These are phyloP conservation scores for Xylaria sp. DNA, from an alignment of 2,329 filamentous ascomycete genomes.

Conservation along the genomic window DNA sequence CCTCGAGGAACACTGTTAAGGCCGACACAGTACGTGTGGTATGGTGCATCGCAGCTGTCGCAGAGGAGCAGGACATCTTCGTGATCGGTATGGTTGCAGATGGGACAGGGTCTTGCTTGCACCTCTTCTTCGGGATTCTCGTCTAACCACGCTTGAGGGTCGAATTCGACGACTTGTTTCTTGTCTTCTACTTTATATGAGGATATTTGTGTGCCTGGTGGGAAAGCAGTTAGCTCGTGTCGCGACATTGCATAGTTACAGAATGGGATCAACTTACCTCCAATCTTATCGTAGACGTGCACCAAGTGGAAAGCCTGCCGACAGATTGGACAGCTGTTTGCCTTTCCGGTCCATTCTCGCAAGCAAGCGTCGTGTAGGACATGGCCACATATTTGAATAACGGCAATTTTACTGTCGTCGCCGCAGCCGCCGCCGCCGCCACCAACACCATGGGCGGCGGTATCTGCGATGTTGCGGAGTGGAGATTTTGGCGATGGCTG, in stretches of 20 bases:
- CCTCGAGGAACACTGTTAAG: slow-evolving; percentile 75
- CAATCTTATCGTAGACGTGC: slow-evolving; percentile 76
- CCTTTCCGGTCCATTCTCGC: slow-evolving; percentile 91
- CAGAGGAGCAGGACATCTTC: slow-evolving; percentile 87
- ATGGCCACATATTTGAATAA: slow-evolving; percentile 80
- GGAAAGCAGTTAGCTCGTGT: slow-evolving; percentile 28
- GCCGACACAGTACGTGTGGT: slow-evolving; percentile 90
- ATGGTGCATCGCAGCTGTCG: slow-evolving; percentile 85
- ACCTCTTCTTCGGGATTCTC: slow-evolving; percentile 75
- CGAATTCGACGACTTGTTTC: slow-evolving; percentile 87
- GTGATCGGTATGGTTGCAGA: slow-evolving; percentile 80
- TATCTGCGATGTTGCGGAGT: slow-evolving; percentile 33
- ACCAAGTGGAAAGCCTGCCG: slow-evolving; percentile 89
- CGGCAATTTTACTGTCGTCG: slow-evolving; percentile 54
- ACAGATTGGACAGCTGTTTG: slow-evolving; percentile 98
- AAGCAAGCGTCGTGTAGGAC: slow-evolving; percentile 91
- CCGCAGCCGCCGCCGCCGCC: slow-evolving; percentile 25
- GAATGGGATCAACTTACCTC: slow-evolving; percentile 62
- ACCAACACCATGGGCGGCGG: slow-evolving; percentile 28
- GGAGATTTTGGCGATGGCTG: slow-evolving; percentile 29
- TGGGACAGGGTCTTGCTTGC: slow-evolving; percentile 72
- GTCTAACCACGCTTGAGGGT: slow-evolving; percentile 73
- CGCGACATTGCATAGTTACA: slow-evolving; percentile 2
- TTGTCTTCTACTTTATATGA: slow-evolving; percentile 75
- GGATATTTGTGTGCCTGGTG: slow-evolving; percentile 57